Evolutionary conservation across 176 grass and related monocot genomes (phyloP).

Genomic region (Microstegium vimineum): DNA sequence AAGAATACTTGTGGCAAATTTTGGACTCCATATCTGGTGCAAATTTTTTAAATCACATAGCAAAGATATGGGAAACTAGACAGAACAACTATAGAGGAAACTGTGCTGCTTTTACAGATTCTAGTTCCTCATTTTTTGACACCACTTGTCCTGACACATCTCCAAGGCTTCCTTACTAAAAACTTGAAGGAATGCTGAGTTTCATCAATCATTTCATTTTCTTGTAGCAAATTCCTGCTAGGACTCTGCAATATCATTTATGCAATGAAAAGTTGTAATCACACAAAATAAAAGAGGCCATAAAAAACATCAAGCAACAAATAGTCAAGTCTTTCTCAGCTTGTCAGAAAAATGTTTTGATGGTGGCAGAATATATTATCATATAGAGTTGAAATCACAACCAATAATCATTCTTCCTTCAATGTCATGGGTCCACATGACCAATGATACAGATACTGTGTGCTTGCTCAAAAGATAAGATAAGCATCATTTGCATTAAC

Average conservation of each 20-base stretch:
- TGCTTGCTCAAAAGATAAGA: conserved; percentile 22
- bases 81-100: conserved; percentile 52
- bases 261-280: conserved; percentile 10
- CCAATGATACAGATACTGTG: conserved; percentile 11
- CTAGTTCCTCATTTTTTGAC: conserved; percentile 53
- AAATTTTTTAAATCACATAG: background rate
- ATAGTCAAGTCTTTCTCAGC: background rate
- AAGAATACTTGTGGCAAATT: conserved; percentile 49
- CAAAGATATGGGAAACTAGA: conserved; percentile 60
- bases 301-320: conserved; percentile 2
- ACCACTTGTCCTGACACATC: conserved; percentile 12
- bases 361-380: conserved; percentile 22
- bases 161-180: conserved; percentile 26
- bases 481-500: background rate
- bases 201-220: conserved; percentile 66
- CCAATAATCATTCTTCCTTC: conserved; percentile 24
- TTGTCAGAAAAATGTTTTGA: conserved; percentile 9
- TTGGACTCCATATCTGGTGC: conserved; percentile 23
- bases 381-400: conserved; percentile 29
- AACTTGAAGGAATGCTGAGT: conserved; percentile 46
- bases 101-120: conserved; percentile 61
- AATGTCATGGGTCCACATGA: conserved; percentile 6
- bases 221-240: conserved; percentile 54
- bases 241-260: conserved; percentile 63
- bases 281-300: conserved; percentile 3